Evolutionary conservation across 148 eudicot species (phyloP).

Genomic region (Heliamphora exappendiculata): DNA sequence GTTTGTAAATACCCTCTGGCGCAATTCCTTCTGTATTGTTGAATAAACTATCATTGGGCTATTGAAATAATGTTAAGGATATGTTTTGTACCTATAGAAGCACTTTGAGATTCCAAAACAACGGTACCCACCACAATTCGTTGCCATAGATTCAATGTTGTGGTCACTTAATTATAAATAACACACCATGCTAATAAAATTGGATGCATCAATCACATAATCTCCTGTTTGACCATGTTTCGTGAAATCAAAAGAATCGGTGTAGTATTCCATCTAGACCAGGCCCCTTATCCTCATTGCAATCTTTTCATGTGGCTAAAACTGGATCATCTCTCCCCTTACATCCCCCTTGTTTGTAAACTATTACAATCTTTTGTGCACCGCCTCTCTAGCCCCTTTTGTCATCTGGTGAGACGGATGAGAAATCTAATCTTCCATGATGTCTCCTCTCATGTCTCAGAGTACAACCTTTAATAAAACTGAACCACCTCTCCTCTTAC

Average conservation of each 20-base stretch:
- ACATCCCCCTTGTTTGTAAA: neutral
- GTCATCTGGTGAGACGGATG: neutral
- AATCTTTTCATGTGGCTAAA: neutral
- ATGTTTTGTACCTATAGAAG: neutral
- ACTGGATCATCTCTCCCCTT: too few species aligned
- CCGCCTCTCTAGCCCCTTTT: neutral
- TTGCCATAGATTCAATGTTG: too few species aligned
- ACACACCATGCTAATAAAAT: too few species aligned
- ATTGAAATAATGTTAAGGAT: neutral
- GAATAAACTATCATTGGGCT: neutral
- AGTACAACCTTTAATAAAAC: neutral
- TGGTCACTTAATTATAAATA: too few species aligned
- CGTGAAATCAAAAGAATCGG: neutral
- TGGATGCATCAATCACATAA: neutral
- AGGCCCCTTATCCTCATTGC: neutral
- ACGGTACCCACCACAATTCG: neutral
- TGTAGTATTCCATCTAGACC: neutral
- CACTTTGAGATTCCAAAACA: neutral
- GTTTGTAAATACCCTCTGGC: neutral
- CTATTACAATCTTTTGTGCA: too few species aligned
- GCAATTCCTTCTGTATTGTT: neutral
- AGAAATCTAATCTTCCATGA: neutral
- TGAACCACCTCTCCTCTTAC: too few species aligned
- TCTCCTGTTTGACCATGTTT: neutral
- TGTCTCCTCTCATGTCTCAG: neutral